phyloP scores from a whole-genome alignment of 2,329 filamentous ascomycete species.

The Claviceps africana region DNA sequence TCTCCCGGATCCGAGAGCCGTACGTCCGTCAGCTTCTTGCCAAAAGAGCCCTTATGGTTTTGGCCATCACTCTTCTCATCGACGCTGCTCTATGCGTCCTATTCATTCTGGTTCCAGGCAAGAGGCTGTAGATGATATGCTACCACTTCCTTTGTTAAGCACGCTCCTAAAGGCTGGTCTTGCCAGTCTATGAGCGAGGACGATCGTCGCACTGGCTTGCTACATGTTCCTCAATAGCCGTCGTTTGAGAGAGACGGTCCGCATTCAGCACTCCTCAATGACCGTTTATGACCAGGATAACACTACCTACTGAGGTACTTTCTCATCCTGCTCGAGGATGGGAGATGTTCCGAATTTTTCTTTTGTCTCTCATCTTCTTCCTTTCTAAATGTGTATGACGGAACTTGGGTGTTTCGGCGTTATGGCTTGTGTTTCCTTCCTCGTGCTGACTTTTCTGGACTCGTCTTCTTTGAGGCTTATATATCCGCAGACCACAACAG shows the following conservation, averaged over 20 bases:
- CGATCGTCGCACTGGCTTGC: neutral
- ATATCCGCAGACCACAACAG: neutral
- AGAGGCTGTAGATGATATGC: conserved; percentile 42
- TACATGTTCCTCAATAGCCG: neutral
- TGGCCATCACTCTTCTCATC: conserved; percentile 60
- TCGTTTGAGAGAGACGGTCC: conserved; percentile 3
- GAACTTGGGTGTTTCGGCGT: neutral
- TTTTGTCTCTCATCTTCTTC: neutral
- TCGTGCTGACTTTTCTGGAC: neutral
- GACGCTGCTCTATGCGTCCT: conserved; percentile 74
- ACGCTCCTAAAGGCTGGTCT: neutral
- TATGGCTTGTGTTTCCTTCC: neutral
- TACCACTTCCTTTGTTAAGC: neutral
- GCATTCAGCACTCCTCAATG: conserved; percentile 1
- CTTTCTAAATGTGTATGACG: neutral
- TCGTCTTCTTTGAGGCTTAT: neutral
- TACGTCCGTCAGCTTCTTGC: conserved; percentile 78
- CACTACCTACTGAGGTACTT: neutral
- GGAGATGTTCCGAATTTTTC: neutral
- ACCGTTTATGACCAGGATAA: conserved; percentile 4
- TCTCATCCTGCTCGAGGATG: neutral
- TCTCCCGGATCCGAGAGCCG: conserved; percentile 74
- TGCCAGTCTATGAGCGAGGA: neutral
- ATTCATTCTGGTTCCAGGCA: conserved; percentile 92
- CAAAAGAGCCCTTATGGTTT: conserved; percentile 69